Conservation (phyloP, 139 green algal genomes). For the Mesostigma viride region DNA sequence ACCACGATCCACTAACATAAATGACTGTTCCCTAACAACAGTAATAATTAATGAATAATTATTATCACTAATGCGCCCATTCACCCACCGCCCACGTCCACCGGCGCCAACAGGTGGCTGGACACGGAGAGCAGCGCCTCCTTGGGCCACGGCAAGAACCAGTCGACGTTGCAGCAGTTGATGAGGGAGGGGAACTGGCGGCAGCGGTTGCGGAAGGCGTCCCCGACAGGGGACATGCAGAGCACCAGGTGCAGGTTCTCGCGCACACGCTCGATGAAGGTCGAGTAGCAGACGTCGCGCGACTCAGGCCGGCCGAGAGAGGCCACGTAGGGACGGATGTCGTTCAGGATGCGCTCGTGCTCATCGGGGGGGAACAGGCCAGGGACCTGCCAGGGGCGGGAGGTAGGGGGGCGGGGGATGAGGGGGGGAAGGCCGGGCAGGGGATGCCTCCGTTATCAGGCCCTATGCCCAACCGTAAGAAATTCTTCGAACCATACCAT, state of each 20-base stretch:
- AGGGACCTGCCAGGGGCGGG: no score
- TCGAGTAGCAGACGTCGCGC: conserved; percentile 50
- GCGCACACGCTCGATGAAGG: conserved; percentile 60
- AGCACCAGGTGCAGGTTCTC: conserved; percentile 74
- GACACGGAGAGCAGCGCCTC: conserved; percentile 42
- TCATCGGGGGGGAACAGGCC: conserved; percentile 50
- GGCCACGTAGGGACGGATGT: conserved; percentile 58
- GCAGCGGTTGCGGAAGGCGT: conserved; percentile 57
- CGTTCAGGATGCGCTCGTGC: conserved; percentile 54
- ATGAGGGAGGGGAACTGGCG: conserved; percentile 68
- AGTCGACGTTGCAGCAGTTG: conserved; percentile 77
- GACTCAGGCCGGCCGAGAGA: conserved; percentile 33
- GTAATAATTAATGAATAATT: no score
- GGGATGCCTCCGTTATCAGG: no score
- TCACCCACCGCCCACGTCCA: conserved; percentile 44
- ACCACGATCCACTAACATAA: no score
- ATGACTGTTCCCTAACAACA: no score
- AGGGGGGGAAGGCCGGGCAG: no score
- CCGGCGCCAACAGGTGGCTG: conserved; percentile 47
- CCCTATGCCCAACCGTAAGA: no score
- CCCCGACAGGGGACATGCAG: conserved; percentile 64
- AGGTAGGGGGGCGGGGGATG: no score
- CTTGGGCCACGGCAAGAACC: conserved; percentile 56
- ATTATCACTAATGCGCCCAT: conserved; percentile 32
- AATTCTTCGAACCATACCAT: no score